A percentile compares a stretch with the other conserved stretches of the same genome.
These are phyloP conservation scores for Thermothielavioides terrestris DNA, from an alignment of 495 filamentous ascomycete genomes.

Conservation along the genomic window DNA sequence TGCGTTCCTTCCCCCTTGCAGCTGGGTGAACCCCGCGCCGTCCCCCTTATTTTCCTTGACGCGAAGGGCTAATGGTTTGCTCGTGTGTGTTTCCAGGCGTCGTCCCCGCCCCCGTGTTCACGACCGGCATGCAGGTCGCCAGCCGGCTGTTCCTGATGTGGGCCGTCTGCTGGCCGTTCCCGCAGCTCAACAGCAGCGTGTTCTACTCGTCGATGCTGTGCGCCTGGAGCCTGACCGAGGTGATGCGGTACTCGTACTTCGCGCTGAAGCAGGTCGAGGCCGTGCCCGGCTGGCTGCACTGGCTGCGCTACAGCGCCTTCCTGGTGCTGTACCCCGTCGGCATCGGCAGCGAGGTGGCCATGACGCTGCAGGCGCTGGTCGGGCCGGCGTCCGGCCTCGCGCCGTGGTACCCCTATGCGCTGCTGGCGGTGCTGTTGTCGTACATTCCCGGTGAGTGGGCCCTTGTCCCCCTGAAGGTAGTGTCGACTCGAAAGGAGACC, in stretches of 20 bases:
- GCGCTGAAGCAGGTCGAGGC: constrained; percentile 54
- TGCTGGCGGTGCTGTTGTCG: constrained; percentile 54
- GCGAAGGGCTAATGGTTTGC: neutral
- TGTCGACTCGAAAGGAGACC: neutral
- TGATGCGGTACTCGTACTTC: constrained; percentile 84
- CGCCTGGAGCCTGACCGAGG: constrained; percentile 81
- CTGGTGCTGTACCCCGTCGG: constrained; percentile 87
- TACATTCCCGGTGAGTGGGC: constrained; percentile 70
- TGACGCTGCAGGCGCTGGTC: constrained; percentile 63
- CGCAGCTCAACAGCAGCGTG: constrained; percentile 38
- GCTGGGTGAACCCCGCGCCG: too few species aligned
- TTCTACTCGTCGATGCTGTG: constrained; percentile 63
- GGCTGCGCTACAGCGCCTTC: constrained; percentile 92
- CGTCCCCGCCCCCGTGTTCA: constrained; percentile 74
- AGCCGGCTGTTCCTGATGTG: constrained; percentile 77
- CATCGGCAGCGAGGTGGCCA: constrained; percentile 72
- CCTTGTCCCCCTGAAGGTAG: neutral
- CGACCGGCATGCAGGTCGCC: constrained; percentile 82
- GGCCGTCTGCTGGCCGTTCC: constrained; percentile 62
- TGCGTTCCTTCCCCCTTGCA: constrained; percentile 27
- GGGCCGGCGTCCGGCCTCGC: constrained; percentile 44
- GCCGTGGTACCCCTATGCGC: constrained; percentile 45
- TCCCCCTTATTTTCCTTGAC: neutral
- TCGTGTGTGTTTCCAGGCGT: constrained; percentile 43
- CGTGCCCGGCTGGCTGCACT: constrained; percentile 56